These are phyloP conservation scores for Apiospora kogelbergensis DNA, from an alignment of 2,329 filamentous ascomycete species.

Conservation along the genomic window DNA sequence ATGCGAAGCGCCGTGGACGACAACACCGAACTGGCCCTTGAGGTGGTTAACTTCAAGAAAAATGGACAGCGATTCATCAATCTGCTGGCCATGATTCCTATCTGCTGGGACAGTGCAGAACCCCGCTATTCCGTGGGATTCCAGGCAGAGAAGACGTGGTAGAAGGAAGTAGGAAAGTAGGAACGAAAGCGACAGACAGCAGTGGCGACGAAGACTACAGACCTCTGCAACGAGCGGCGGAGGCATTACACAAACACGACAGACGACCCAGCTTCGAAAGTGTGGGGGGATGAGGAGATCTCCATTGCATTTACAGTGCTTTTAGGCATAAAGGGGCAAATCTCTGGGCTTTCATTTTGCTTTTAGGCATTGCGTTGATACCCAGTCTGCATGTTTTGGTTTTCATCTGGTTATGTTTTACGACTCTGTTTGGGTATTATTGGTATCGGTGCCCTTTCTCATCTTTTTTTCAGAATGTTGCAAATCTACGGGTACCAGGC, in stretches of 20 bases:
- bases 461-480: not conserved
- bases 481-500: not conserved
- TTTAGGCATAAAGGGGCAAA: not conserved
- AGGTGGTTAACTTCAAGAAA: conserved; percentile 78
- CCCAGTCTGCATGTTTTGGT: conserved; percentile 3
- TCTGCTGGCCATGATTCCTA: conserved; percentile 80
- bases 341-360: conserved; percentile 2
- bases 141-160: conserved; percentile 55
- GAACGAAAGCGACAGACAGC: not conserved
- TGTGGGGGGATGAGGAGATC: not conserved
- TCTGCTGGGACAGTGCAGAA: conserved; percentile 64
- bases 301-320: not conserved
- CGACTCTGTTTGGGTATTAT: too few relatives aligned
- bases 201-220: not conserved
- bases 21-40: conserved; percentile 46
- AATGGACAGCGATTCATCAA: conserved; percentile 81
- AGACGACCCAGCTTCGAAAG: not conserved
- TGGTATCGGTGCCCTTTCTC: not conserved
- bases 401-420: not conserved
- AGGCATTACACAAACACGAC: not conserved
- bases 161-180: not conserved
- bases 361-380: conserved; percentile 12
- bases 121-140: conserved; percentile 80
- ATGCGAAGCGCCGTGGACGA: conserved; percentile 47
- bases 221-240: not conserved